Base-by-base conservation (phyloP, 805 yeast species). In the Metschnikowia santaceciliae region DNA sequence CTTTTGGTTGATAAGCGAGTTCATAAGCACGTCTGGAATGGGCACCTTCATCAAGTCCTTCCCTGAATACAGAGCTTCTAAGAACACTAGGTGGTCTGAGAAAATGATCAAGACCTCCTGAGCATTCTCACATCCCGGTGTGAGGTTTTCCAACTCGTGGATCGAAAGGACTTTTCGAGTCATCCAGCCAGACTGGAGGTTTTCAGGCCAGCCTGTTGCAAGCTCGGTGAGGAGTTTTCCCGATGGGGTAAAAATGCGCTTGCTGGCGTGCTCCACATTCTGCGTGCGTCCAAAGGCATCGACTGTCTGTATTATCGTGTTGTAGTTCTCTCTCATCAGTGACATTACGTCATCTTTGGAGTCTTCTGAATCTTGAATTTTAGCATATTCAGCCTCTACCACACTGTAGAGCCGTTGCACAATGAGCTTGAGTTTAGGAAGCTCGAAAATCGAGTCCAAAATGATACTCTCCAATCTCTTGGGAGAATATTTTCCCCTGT, bases 101-200 rank as follows among this genome's bases (percentile, higher is more conserved):
- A 92, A 91, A 3, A 92, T 72, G 5, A 91, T 83, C 41, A 90
- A 67, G 6, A 90, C 77, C 38, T 83, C 85, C 39, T 33, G 53
- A 50, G 17, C 47, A 7, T 43, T 39, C 1, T 65, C 67, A 37
- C 36, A n/a, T 14, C 13, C 38, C 6, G 40, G 41, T 44, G 64
- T 59, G 8, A 66, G 54, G 50, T 64, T 66, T 32, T 53, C 51
- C 32, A 74, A 53, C 53, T 79, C 83, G 61, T 70, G 77, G 2
- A 91, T 84, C 0, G 92, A 86, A 10, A 92, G 90, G 3, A 92
- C 94, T 53, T 95, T 78, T 54, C 98, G 75, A 35, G 85, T 80
- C 30, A 90, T 65, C 97, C 97, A 91, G 19, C 96, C 96, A 62
- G 83, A 85, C 55, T 88, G 96, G 22, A 92, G 72, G 56, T 86